Conservation (phyloP, 495 filamentous ascomycete genomes). For the Tuber calosporum region DNA sequence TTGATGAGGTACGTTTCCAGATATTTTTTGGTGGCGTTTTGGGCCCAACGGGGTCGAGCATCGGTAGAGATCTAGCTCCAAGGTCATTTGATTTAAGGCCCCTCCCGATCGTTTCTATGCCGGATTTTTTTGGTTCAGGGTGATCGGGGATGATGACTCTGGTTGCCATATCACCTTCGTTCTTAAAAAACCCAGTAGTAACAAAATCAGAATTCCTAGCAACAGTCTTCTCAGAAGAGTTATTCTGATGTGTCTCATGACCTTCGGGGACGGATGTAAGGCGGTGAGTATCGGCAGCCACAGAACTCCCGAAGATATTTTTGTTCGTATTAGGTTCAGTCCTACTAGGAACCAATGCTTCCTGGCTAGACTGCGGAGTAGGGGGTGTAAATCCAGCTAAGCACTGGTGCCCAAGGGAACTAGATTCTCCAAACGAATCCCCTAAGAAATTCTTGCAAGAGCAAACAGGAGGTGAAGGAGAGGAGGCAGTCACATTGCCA, state of each 20-base stretch:
- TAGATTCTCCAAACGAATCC: slow-evolving; percentile 23
- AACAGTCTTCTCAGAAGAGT: slow-evolving; percentile 12
- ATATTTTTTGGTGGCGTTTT: slow-evolving; percentile 30
- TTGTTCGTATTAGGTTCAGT: slow-evolving; percentile 9
- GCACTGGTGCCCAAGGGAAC: slow-evolving; percentile 35
- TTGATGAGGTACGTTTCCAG: slow-evolving; percentile 23
- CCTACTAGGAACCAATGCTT: slow-evolving; percentile 7
- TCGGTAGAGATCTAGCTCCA: neutral
- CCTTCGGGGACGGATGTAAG: neutral
- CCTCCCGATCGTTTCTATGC: neutral
- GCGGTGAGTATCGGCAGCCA: neutral
- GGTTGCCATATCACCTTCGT: slow-evolving; percentile 17
- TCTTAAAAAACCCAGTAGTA: slow-evolving; percentile 33
- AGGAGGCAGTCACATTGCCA: slow-evolving; percentile 17
- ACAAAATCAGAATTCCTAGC: slow-evolving; percentile 29
- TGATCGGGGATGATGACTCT: slow-evolving; percentile 20
- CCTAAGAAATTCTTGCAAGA: slow-evolving; percentile 29
- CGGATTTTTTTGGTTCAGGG: neutral
- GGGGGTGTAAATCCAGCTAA: slow-evolving; percentile 23
- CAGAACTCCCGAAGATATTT: slow-evolving; percentile 7
- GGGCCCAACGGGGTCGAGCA: neutral
- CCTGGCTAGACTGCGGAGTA: slow-evolving; percentile 32
- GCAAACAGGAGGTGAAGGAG: slow-evolving; percentile 25
- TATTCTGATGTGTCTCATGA: slow-evolving; percentile 8
- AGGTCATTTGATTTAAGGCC: neutral